Evolutionary conservation across 805 yeast genomes (phyloP), one percentile per base, ranked within the genome.

Genomic region (Schizosaccharomyces osmophilus): DNA sequence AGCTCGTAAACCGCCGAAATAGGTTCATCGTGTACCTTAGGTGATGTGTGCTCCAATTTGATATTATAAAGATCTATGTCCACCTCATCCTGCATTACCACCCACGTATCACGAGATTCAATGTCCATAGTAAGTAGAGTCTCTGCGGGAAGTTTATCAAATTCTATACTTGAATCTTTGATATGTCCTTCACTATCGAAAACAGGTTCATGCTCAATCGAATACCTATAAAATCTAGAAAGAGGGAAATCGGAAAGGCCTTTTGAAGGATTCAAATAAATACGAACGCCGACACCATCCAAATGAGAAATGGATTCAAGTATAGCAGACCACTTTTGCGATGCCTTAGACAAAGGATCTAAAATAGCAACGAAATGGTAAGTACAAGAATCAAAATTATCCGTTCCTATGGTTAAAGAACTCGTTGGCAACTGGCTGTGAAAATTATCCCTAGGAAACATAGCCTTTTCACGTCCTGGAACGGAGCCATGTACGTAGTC

Each of bases 311-410:
- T 64, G 0, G 78, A 65, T n/a, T 74, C 69, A 9, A 73, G 66
- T 65, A 39, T 24, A n/a, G 24, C 72, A 0, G 84, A 65, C 8
- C 81, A 67, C 59, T 78, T 79, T 67, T 87, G 97, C 0, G 94
- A 78, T 17, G 73, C 66, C 65, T 84, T 89, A 63, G 79, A 78
- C 1, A 81, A 70, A 0, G 97, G 97, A 68, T 93, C 88, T 48
- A 86, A 67, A 0, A 85, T 70, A 0, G 85, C 73, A 4, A 79
- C 70, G 4, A 88, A 67, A 63, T 84, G 84, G 24, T 87, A 68
- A 19, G 71, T 69, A 41, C 77, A 74, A 2, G 68, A 62, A 0
- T 65, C 63, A 1, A 64, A 64, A 6, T 66, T 65, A 9, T 68
- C 70, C 45, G 65, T 67, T 15, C 66, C 68, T 45, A 69, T n/a